Base-by-base conservation (phyloP, 2,329 filamentous ascomycete species). In the Lachnellula willkommii region DNA sequence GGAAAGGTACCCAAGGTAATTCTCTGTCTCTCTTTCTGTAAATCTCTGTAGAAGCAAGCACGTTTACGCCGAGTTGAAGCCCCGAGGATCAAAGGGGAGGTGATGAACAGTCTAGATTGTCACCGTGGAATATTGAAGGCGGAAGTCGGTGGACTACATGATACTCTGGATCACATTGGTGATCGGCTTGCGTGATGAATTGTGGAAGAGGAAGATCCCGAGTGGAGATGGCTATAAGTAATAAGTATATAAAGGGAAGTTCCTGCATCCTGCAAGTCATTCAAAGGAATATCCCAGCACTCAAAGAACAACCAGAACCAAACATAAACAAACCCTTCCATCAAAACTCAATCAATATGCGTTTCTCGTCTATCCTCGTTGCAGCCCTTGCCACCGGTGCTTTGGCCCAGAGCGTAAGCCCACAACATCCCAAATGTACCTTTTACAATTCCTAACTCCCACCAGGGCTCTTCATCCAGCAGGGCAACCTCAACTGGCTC, bases 301-400 rank as follows among this genome's bases (percentile, higher is more conserved):
- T 32, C 9, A 12, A 11, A 32, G 28, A 32, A 40, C 15, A 40
- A 17, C 37, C 15, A 12, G 12, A 17, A 11, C 42, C 14, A 7
- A 47, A 22, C 24, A 12, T 47, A 14, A 47, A 47, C 14, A 52
- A 51, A 12, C 17, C 32, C 53, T 39, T 17, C 12, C 32, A 6
- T 17, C 24, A 15, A 26, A 22, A 47, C 22, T 40, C 37, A 28
- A 40, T 43, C 46, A 60, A 47, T 4, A 63, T 63, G 60, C 59
- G 51, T 48, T 22, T 61, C 53, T 60, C 59, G 49, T 53, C 51
- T 40, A 9, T 60, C 50, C 49, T 63, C 53, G 47, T 60, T 6
- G 51, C 56, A 8, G 37, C 49, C 26, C 53, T 50, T 39, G 57
- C 57, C n/a, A 47, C 53, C 36, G 52, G 49, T 43, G 49, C 47